phyloP scores from a whole-genome alignment of 108 stramenopile species.

The Cylindrotheca fusiformis region DNA sequence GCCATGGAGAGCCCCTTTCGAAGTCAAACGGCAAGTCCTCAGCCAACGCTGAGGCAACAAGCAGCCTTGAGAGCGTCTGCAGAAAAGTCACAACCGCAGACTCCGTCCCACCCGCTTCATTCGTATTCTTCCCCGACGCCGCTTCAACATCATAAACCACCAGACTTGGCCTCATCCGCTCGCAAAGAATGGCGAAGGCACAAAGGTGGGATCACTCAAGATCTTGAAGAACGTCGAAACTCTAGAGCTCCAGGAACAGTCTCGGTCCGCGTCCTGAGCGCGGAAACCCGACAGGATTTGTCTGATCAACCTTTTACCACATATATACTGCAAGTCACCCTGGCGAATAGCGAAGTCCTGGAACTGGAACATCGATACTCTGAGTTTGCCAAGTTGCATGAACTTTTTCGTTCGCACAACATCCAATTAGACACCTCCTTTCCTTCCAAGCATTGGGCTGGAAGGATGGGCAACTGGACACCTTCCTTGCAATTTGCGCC shows the following conservation, averaged over 20 bases:
- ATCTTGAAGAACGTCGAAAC: constrained; percentile 35
- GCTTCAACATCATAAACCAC: not conserved
- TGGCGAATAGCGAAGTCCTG: constrained; percentile 16
- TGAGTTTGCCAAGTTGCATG: constrained; percentile 60
- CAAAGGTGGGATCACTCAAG: constrained; percentile 34
- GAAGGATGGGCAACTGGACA: constrained; percentile 69
- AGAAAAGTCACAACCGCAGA: not conserved
- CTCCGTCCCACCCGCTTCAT: not conserved
- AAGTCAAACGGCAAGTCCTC: not conserved
- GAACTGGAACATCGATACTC: constrained; percentile 62
- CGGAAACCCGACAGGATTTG: constrained; percentile 46
- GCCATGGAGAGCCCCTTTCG: not conserved
- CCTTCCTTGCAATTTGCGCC: constrained; percentile 35
- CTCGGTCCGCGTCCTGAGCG: constrained; percentile 42
- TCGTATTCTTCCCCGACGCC: not conserved
- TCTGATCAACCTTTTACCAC: constrained; percentile 41
- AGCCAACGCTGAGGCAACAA: constrained; percentile 10
- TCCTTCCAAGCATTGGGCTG: constrained; percentile 50
- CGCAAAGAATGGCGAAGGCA: constrained; percentile 52
- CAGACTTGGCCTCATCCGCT: constrained; percentile 21
- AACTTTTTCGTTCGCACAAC: constrained; percentile 22
- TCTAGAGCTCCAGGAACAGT: constrained; percentile 18
- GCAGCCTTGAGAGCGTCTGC: constrained; percentile 8
- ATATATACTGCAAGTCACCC: constrained; percentile 45
- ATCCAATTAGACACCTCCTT: constrained; percentile 36